These are phyloP conservation scores for Ulota crispa DNA, from an alignment of 225 moss, liverwort and hornwort genomes.

Conservation along the genomic window DNA sequence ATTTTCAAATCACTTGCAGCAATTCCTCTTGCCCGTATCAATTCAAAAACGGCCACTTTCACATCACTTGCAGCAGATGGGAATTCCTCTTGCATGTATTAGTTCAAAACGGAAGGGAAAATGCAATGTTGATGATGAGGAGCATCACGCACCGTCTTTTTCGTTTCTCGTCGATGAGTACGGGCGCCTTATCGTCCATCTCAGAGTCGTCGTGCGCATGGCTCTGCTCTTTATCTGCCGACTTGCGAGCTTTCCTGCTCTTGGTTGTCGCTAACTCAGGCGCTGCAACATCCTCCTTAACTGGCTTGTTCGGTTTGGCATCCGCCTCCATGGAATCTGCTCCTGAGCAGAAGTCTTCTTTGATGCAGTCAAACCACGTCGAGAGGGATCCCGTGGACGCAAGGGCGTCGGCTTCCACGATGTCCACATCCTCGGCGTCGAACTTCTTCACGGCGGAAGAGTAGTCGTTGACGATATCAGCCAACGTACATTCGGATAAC, in stretches of 20 bases:
- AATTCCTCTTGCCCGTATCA: no score
- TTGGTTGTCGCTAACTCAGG: slow-evolving; percentile 11
- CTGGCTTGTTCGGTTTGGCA: not conserved
- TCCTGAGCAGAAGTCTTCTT: slow-evolving; percentile 19
- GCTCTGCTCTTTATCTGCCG: slow-evolving; percentile 14
- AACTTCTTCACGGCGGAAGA: slow-evolving; percentile 41
- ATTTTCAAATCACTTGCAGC: slow-evolving; percentile 34
- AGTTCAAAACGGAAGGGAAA: not conserved
- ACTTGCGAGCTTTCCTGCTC: slow-evolving; percentile 38
- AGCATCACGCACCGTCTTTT: slow-evolving; percentile 41
- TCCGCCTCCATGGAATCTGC: not conserved
- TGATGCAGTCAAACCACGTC: slow-evolving; percentile 50
- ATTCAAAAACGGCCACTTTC: not conserved
- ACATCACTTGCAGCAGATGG: not conserved
- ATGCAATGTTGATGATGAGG: not conserved
- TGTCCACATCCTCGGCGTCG: slow-evolving; percentile 23
- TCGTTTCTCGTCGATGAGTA: slow-evolving; percentile 51
- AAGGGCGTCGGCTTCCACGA: slow-evolving; percentile 20
- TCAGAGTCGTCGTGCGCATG: slow-evolving; percentile 40
- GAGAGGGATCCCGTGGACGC: slow-evolving; percentile 41
- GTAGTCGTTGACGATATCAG: slow-evolving; percentile 26
- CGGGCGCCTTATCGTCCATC: slow-evolving; percentile 32
- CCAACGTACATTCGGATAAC: slow-evolving; percentile 29
- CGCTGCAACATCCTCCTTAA: not conserved
- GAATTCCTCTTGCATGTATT: no score